A percentile compares a stretch with the other conserved stretches of the same genome.
These are phyloP conservation scores for Amorphotheca resinae DNA, from an alignment of 495 filamentous ascomycete genomes.

Conservation along the genomic window DNA sequence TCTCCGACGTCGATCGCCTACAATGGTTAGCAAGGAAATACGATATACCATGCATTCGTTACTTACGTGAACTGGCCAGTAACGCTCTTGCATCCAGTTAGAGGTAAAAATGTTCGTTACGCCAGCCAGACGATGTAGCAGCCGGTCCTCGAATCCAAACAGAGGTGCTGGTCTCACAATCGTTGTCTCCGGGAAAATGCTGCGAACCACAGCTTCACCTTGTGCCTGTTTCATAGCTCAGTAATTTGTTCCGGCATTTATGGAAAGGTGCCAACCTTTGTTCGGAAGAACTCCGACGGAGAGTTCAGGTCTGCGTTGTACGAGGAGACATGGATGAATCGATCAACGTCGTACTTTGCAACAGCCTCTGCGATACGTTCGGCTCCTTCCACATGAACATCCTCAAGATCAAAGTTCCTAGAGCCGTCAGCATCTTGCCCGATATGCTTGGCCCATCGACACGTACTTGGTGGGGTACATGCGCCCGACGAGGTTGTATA, in stretches of 20 bases:
- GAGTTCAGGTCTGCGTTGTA: slow-evolving; percentile 80
- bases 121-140: slow-evolving; percentile 75
- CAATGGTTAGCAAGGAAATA: slow-evolving; percentile 18
- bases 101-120: slow-evolving; percentile 69
- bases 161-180: slow-evolving; percentile 90
- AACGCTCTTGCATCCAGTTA: slow-evolving; percentile 86
- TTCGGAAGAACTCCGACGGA: slow-evolving; percentile 72
- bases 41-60: slow-evolving; percentile 1
- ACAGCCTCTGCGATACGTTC: slow-evolving; percentile 91
- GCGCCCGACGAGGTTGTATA: slow-evolving; percentile 90
- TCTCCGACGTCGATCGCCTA: slow-evolving; percentile 79
- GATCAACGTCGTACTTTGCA: slow-evolving; percentile 96
- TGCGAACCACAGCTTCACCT: slow-evolving; percentile 72
- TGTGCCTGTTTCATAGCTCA: slow-evolving; percentile 39
- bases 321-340: slow-evolving; percentile 93
- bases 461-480: slow-evolving; percentile 92
- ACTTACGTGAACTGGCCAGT: slow-evolving; percentile 83
- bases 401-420: slow-evolving; percentile 86
- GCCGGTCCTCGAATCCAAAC: slow-evolving; percentile 88
- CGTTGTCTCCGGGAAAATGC: slow-evolving; percentile 95
- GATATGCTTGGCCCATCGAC: neutral
- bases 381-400: slow-evolving; percentile 90
- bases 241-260: neutral
- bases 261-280: slow-evolving; percentile 49
- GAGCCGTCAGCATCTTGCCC: slow-evolving; percentile 18